Conservation (phyloP, 257 asterid genomes). For the Gentiana dahurica region DNA sequence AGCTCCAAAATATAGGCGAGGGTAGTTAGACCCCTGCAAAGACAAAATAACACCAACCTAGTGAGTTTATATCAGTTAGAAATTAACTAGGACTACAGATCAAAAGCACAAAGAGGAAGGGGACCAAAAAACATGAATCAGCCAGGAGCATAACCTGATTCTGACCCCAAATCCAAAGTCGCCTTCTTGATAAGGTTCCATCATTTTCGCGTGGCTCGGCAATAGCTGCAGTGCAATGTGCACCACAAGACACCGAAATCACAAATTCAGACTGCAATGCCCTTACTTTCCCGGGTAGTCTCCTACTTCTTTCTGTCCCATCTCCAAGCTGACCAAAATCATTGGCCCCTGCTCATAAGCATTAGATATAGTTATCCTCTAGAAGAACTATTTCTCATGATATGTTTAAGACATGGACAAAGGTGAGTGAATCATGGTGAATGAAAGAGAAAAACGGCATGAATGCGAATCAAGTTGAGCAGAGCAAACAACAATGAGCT, state of each 20-base stretch:
- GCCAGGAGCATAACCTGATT: constrained; percentile 52
- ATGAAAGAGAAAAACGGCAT: background rate
- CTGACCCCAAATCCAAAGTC: constrained; percentile 99
- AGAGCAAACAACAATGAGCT: too few relatives aligned
- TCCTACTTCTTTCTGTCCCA: constrained; percentile 68
- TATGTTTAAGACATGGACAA: background rate
- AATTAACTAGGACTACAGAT: background rate
- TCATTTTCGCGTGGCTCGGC: constrained; percentile 81
- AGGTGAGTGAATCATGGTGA: background rate
- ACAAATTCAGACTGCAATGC: constrained; percentile 70
- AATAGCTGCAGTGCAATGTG: constrained; percentile 87
- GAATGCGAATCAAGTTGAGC: too few relatives aligned
- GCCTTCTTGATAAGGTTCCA: constrained; percentile 58
- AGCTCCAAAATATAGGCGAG: constrained; percentile 77
- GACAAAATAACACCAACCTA: constrained; percentile 3
- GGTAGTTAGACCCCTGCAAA: constrained; percentile 65
- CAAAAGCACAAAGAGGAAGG: background rate
- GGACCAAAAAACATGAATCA: constrained; percentile 4
- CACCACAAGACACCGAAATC: constrained; percentile 82
- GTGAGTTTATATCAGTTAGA: background rate
- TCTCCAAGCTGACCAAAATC: constrained; percentile 98
- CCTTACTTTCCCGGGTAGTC: constrained; percentile 70
- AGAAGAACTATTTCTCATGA: background rate
- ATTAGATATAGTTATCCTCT: background rate
- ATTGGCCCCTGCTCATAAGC: constrained; percentile 60